Evolutionary conservation across 2,329 filamentous ascomycete species (phyloP).

Genomic region (Decorospora gaudefroyi): DNA sequence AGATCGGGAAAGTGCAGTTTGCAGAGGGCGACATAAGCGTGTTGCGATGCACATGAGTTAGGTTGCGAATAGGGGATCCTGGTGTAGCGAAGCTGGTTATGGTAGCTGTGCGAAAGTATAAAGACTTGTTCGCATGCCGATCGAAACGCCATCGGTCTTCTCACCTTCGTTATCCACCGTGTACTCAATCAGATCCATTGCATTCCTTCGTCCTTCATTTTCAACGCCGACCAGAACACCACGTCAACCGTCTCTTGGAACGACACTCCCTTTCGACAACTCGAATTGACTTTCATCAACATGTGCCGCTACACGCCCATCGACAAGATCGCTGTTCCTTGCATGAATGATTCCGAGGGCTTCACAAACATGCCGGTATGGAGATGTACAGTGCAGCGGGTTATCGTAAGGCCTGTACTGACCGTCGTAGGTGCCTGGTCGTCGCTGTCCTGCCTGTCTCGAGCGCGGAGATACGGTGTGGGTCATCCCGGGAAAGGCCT

Average conservation of each 20-base stretch:
- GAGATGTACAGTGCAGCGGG: neutral
- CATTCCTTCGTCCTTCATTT: neutral
- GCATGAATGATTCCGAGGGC: constrained; percentile 37
- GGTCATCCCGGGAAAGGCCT: constrained; percentile 50
- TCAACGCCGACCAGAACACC: neutral
- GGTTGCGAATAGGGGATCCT: constrained; percentile 1
- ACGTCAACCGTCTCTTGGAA: neutral
- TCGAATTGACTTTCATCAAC: too few species aligned
- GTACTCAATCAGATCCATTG: constrained; percentile 2
- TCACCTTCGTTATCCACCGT: neutral
- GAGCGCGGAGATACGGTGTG: constrained; percentile 49
- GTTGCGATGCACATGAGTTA: constrained; percentile 14
- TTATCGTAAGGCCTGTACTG: neutral
- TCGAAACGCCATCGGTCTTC: neutral
- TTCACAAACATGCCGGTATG: constrained; percentile 44
- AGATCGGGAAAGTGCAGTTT: constrained; percentile 16
- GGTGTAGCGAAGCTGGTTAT: constrained; percentile 4
- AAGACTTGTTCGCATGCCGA: constrained; percentile 9
- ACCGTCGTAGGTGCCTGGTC: constrained; percentile 44
- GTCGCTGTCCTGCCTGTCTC: constrained; percentile 48
- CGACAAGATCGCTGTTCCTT: constrained; percentile 33
- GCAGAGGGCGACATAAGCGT: constrained; percentile 25
- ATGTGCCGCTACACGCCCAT: constrained; percentile 39
- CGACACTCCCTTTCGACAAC: neutral
- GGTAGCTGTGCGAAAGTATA: constrained; percentile 14